Evolutionary conservation across 768 basidiomycete species (phyloP).

Genomic region (Stropharia rugosoannulata): DNA sequence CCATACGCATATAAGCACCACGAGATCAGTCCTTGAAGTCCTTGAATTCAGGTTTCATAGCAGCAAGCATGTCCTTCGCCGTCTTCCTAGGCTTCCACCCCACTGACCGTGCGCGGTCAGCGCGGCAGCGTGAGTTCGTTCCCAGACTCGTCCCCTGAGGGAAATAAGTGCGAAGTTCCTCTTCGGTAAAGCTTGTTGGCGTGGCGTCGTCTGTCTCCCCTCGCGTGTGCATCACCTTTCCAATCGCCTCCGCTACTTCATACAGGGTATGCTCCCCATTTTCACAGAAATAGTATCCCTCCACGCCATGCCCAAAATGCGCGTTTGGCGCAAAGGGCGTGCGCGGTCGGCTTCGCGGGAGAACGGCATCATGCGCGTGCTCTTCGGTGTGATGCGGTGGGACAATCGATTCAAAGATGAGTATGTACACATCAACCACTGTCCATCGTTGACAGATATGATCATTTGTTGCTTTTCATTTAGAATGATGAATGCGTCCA

Average conservation of each 20-base stretch:
- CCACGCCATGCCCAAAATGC: constrained; percentile 41
- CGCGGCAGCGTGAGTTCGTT: constrained; percentile 43
- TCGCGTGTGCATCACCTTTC: constrained; percentile 33
- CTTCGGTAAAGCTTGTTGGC: constrained; percentile 43
- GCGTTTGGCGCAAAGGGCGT: constrained; percentile 22
- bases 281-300: constrained; percentile 55
- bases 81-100: constrained; percentile 54
- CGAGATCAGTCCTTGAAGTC: constrained; percentile 22
- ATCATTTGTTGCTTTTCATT: not conserved
- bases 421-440: constrained; percentile 46
- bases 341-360: not conserved
- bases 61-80: constrained; percentile 48
- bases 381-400: constrained; percentile 11
- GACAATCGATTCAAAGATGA: constrained; percentile 37
- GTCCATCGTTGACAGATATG: not conserved
- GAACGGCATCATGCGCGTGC: constrained; percentile 10
- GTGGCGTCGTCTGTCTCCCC: constrained; percentile 34
- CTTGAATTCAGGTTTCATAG: constrained; percentile 45
- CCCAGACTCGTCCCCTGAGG: constrained; percentile 31
- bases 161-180: constrained; percentile 41
- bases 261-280: constrained; percentile 48
- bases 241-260: constrained; percentile 40
- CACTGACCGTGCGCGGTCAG: constrained; percentile 38
- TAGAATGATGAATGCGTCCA: not conserved
- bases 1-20: not conserved